Conservation (phyloP, 768 basidiomycete species). For the Porpolomopsis calyptriformis region DNA sequence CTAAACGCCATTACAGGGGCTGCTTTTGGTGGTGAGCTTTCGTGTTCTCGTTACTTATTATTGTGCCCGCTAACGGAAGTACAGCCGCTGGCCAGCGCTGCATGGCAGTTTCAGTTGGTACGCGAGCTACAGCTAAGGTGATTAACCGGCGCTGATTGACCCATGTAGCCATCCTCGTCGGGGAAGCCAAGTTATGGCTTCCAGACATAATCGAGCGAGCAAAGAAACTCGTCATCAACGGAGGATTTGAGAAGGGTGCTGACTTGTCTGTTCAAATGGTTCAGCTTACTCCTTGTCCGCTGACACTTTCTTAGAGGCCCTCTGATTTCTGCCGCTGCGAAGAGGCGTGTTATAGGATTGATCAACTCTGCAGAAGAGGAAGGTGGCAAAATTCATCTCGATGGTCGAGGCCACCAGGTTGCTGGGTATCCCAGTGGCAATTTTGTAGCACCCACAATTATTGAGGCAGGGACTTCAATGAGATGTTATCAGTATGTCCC, state of each 20-base stretch:
- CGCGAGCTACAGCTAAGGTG: conserved; percentile 14
- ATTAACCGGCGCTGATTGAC: not conserved
- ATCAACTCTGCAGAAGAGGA: conserved; percentile 67
- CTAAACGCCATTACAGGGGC: conserved; percentile 90
- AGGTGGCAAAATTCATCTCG: conserved; percentile 79
- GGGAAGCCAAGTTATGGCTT: conserved; percentile 69
- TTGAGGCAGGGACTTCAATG: conserved; percentile 78
- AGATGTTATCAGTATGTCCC: conserved; percentile 67
- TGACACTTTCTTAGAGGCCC: conserved; percentile 42
- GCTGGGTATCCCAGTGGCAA: conserved; percentile 78
- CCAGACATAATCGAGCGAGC: conserved; percentile 80
- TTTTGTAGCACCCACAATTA: conserved; percentile 87
- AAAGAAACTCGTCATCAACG: conserved; percentile 67
- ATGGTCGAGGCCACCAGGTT: conserved; percentile 66
- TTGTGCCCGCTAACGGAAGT: conserved; percentile 9
- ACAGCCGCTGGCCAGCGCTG: conserved; percentile 92
- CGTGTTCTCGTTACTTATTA: conserved; percentile 3
- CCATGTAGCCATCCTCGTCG: conserved; percentile 63
- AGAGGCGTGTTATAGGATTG: conserved; percentile 61
- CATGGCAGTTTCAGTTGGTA: conserved; percentile 91
- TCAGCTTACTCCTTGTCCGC: not conserved
- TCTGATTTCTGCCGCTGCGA: conserved; percentile 74
- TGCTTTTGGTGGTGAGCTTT: conserved; percentile 71
- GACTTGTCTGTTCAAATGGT: conserved; percentile 49
- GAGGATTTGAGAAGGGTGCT: conserved; percentile 79